Percentiles rank a stretch among this genome's conserved stretches.
These are phyloP conservation scores for Botrytis medusae DNA, from an alignment of 2,329 filamentous ascomycete species.

Conservation along the genomic window DNA sequence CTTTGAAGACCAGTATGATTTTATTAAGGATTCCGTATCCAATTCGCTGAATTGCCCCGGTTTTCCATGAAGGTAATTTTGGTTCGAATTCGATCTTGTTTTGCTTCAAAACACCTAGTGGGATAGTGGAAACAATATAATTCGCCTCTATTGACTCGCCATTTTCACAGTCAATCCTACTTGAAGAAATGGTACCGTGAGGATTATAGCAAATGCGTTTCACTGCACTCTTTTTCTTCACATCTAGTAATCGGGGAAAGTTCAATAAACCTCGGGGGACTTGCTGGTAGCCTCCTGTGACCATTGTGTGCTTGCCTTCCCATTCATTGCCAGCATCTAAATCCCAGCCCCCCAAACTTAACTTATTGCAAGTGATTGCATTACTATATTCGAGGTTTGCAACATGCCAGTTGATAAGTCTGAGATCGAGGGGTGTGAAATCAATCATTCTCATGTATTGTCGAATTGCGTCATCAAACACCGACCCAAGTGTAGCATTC, in stretches of 20 bases:
- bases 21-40: conserved; percentile 96
- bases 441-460: conserved; percentile 85
- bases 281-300: conserved; percentile 89
- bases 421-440: conserved; percentile 80
- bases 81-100: conserved; percentile 82
- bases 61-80: conserved; percentile 83
- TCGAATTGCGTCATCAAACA: conserved; percentile 85
- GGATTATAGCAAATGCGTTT: conserved; percentile 66
- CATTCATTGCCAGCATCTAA: conserved; percentile 98
- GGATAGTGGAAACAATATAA: conserved; percentile 84
- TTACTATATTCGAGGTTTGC: conserved; percentile 98
- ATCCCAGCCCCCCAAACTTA: conserved; percentile 92
- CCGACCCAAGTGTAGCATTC: conserved; percentile 78
- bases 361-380: conserved; percentile 78
- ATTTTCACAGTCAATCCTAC: conserved; percentile 72
- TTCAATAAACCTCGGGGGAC: conserved; percentile 84
- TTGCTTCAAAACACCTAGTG: conserved; percentile 89
- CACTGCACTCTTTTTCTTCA: conserved; percentile 72
- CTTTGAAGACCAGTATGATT: conserved; percentile 84
- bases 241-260: conserved; percentile 72
- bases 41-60: conserved; percentile 74
- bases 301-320: conserved; percentile 89
- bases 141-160: conserved; percentile 80
- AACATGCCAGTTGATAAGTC: conserved; percentile 95
- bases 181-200: conserved; percentile 47